Evolutionary conservation across 2,329 filamentous ascomycete species (phyloP).

Genomic region (Pseudogymnoascus sp.): DNA sequence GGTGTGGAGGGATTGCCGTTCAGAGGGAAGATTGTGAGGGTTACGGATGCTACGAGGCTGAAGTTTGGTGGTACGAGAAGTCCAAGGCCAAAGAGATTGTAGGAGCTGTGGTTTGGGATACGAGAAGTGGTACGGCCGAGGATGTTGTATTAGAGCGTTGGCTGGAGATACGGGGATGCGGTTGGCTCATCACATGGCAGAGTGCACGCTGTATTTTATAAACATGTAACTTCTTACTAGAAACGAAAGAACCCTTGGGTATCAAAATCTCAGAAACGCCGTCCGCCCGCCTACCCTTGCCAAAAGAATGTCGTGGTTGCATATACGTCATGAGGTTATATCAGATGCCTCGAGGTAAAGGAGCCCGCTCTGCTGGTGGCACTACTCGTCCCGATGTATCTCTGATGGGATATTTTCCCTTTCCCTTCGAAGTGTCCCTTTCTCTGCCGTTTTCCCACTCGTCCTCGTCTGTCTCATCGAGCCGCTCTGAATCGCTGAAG

Average conservation of each 20-base stretch:
- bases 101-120: conserved; percentile 34
- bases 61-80: conserved; percentile 95
- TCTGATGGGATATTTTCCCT: conserved; percentile 31
- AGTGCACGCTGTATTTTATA: conserved; percentile 7
- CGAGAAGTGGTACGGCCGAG: neutral
- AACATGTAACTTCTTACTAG: conserved; percentile 4
- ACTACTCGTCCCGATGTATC: conserved; percentile 44
- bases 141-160: neutral
- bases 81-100: conserved; percentile 70
- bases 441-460: conserved; percentile 41
- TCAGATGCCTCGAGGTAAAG: conserved; percentile 22
- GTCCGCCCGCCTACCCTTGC: neutral
- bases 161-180: neutral
- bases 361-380: conserved; percentile 45
- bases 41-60: conserved; percentile 78
- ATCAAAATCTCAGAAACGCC: conserved; percentile 6
- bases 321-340: neutral
- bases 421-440: conserved; percentile 26
- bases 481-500: conserved; percentile 17
- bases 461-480: conserved; percentile 21
- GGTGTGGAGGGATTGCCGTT: conserved; percentile 74
- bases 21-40: conserved; percentile 64
- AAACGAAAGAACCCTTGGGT: conserved; percentile 5
- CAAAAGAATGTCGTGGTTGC: neutral
- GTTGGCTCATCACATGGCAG: neutral